phyloP scores from a whole-genome alignment of 192 early-diverging fungal species.

The Funneliformis mosseae region DNA sequence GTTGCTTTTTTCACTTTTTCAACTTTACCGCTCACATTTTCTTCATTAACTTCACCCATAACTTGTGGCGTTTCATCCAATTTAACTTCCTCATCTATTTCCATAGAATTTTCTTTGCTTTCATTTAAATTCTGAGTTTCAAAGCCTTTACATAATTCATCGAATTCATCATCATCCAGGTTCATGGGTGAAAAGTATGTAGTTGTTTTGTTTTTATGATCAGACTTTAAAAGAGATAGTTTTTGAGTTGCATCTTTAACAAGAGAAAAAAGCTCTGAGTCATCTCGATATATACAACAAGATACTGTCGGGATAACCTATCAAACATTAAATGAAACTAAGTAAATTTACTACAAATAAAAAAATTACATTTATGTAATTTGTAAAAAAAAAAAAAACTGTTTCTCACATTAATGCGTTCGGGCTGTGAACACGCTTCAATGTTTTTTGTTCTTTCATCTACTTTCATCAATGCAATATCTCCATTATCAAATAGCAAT shows the following conservation, averaged over 20 bases:
- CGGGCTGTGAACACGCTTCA: constrained; percentile 39
- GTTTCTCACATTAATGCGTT: constrained; percentile 46
- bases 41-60: constrained; percentile 42
- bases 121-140: neutral
- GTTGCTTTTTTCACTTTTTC: constrained; percentile 43
- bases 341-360: neutral
- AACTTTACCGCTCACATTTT: constrained; percentile 49
- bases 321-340: neutral
- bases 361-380: neutral
- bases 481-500: constrained; percentile 66
- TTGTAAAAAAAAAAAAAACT: neutral
- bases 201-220: constrained; percentile 36
- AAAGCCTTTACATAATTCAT: neutral
- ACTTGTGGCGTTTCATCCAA: constrained; percentile 23
- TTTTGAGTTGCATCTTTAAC: constrained; percentile 32
- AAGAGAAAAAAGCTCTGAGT: constrained; percentile 39
- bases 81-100: constrained; percentile 37
- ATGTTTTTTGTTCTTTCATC: constrained; percentile 55
- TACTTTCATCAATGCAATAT: constrained; percentile 60
- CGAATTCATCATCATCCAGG: neutral
- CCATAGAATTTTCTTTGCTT: neutral
- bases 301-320: constrained; percentile 40
- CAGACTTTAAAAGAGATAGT: constrained; percentile 20
- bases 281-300: constrained; percentile 57
- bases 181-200: neutral